Conservation (phyloP, 495 filamentous ascomycete genomes). For the Neurospora sp. region DNA sequence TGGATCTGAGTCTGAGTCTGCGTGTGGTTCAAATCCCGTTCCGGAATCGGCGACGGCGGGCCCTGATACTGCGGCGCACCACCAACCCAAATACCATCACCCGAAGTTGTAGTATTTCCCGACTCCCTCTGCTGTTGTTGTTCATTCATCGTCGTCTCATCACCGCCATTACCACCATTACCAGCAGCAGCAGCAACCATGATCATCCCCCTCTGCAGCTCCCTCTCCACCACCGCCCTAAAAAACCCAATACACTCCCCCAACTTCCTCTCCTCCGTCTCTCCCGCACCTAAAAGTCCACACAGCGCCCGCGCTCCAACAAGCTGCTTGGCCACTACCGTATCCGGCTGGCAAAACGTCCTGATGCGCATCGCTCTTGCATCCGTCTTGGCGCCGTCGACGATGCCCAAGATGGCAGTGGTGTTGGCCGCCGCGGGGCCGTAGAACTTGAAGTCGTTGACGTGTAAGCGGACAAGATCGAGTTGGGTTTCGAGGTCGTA, state of each 20-base stretch:
- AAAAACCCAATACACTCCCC: conserved; percentile 30
- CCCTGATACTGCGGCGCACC: neutral
- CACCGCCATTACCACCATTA: neutral
- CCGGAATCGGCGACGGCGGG: neutral
- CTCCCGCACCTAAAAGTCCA: conserved; percentile 23
- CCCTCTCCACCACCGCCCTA: conserved; percentile 24
- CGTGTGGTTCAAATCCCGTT: neutral
- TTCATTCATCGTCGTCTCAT: neutral
- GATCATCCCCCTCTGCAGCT: conserved; percentile 2
- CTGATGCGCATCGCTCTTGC: conserved; percentile 29
- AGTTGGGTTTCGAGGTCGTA: conserved; percentile 42
- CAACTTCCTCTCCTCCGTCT: conserved; percentile 24
- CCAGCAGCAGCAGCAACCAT: neutral
- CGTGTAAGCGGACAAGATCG: conserved; percentile 29
- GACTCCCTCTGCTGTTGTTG: neutral
- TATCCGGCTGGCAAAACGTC: conserved; percentile 37
- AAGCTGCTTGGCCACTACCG: conserved; percentile 37
- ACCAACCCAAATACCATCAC: neutral
- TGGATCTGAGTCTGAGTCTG: neutral
- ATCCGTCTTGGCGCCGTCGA: conserved; percentile 31
- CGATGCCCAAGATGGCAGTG: conserved; percentile 18
- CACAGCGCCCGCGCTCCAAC: conserved; percentile 29
- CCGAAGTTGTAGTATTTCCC: neutral
- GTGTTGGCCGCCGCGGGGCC: conserved; percentile 17
- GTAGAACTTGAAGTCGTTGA: conserved; percentile 34